Evolutionary conservation across 805 yeast genomes (phyloP).

Genomic region (Danielia reshetovae): DNA sequence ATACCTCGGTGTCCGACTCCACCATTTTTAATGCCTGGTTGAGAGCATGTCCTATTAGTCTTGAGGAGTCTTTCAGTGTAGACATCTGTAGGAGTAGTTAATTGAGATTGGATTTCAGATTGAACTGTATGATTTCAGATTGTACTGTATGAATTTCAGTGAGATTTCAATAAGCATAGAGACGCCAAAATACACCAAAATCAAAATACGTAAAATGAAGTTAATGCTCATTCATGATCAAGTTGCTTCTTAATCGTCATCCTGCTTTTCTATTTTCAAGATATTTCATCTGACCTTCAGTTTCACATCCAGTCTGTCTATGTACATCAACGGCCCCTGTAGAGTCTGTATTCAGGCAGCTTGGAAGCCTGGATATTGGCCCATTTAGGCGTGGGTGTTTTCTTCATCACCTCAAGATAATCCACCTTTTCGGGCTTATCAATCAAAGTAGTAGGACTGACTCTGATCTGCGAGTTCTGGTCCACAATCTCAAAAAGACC

Average conservation of each 20-base stretch:
- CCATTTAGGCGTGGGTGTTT: constrained; percentile 64
- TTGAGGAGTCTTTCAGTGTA: constrained; percentile 27
- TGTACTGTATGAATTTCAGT: no score
- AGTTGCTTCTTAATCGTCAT: no score
- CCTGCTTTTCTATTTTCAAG: no score
- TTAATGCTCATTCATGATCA: no score
- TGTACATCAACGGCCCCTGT: constrained; percentile 63
- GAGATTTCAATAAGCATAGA: no score
- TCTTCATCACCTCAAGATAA: constrained; percentile 49
- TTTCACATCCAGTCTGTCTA: no score
- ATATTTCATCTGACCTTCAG: no score
- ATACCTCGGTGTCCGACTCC: constrained; percentile 39
- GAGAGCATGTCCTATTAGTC: constrained; percentile 27
- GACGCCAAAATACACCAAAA: no score
- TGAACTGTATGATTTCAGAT: no score
- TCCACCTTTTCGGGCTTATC: constrained; percentile 47
- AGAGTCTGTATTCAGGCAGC: constrained; percentile 51
- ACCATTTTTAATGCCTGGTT: constrained; percentile 27
- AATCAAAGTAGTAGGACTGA: constrained; percentile 58
- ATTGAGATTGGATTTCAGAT: no score
- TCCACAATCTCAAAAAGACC: constrained; percentile 86
- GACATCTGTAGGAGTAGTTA: neutral
- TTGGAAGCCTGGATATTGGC: constrained; percentile 50
- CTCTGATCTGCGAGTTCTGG: constrained; percentile 60
- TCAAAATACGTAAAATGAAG: no score